Conservation (phyloP, 2,329 filamentous ascomycete species). For the Cryphonectria japonica region DNA sequence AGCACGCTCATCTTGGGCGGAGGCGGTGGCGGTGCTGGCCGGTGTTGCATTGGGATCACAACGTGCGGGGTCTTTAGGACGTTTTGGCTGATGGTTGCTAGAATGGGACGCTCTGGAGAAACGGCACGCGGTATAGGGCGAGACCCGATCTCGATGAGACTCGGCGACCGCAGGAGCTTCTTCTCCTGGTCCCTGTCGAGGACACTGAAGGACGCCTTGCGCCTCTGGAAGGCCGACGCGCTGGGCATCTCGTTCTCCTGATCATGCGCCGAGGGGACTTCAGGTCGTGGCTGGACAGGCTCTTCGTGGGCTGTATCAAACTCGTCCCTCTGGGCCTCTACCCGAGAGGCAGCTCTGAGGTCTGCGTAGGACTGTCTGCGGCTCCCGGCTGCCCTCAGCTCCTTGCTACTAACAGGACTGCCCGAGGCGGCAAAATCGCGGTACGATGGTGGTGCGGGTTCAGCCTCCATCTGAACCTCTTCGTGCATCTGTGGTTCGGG, state of each 20-base stretch:
- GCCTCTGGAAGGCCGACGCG: conserved; percentile 68
- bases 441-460: conserved; percentile 43
- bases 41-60: conserved; percentile 45
- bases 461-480: conserved; percentile 42
- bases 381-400: conserved; percentile 45
- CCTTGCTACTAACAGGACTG: conserved; percentile 58
- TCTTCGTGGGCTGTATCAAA: conserved; percentile 39
- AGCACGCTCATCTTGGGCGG: conserved; percentile 96
- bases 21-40: conserved; percentile 71
- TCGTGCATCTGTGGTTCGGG: conserved; percentile 46
- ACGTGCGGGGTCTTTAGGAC: conserved; percentile 58
- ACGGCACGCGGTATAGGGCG: conserved; percentile 41
- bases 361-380: conserved; percentile 46
- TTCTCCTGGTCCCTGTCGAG: conserved; percentile 60
- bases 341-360: conserved; percentile 39
- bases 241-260: conserved; percentile 76
- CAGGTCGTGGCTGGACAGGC: conserved; percentile 47
- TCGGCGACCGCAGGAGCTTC: conserved; percentile 54
- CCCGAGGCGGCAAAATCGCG: conserved; percentile 59
- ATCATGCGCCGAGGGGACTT: conserved; percentile 68
- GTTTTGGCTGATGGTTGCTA: conserved; percentile 60
- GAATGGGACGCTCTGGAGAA: conserved; percentile 60
- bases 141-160: conserved; percentile 45
- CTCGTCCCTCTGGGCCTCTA: conserved; percentile 38
- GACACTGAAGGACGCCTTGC: conserved; percentile 48